These are phyloP conservation scores for Apiotrichum akiyoshidainum DNA, from an alignment of 1,284 basidiomycete species.

Conservation along the genomic window DNA sequence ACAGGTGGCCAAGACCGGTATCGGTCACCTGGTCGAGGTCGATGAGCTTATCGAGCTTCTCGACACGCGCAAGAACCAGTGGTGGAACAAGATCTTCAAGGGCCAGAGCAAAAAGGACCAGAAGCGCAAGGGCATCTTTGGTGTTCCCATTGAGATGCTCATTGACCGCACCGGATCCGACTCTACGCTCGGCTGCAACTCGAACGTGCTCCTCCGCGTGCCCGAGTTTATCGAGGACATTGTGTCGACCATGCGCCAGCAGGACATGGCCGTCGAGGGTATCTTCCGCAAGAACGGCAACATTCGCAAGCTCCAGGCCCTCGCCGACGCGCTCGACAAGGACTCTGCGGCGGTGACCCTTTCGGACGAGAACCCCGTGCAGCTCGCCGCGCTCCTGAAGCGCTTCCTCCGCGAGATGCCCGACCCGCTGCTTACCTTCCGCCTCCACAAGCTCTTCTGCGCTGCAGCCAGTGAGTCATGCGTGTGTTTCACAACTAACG, in stretches of 20 bases:
- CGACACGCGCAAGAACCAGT: slow-evolving; percentile 87
- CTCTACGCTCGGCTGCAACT: slow-evolving; percentile 76
- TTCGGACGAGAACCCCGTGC: slow-evolving; percentile 92
- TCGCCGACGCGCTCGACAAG: slow-evolving; percentile 88
- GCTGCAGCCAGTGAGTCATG: slow-evolving; percentile 72
- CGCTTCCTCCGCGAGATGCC: slow-evolving; percentile 95
- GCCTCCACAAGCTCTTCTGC: slow-evolving; percentile 83
- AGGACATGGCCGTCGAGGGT: slow-evolving; percentile 99
- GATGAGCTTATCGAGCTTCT: slow-evolving; percentile 93
- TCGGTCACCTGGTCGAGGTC: slow-evolving; percentile 78
- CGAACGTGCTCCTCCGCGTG: slow-evolving; percentile 78
- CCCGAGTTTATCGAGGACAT: slow-evolving; percentile 98
- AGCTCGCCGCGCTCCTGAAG: slow-evolving; percentile 93
- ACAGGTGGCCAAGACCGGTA: slow-evolving; percentile 63
- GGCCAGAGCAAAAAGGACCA: slow-evolving; percentile 75
- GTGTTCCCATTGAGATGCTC: slow-evolving; percentile 85
- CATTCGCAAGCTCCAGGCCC: slow-evolving; percentile 84
- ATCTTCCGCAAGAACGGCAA: slow-evolving; percentile 99
- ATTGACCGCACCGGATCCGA: slow-evolving; percentile 95
- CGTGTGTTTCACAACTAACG: neutral
- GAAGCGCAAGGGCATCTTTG: slow-evolving; percentile 91
- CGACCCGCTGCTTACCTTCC: slow-evolving; percentile 92
- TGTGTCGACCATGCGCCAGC: slow-evolving; percentile 96
- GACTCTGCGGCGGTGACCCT: slow-evolving; percentile 87
- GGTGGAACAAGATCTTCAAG: slow-evolving; percentile 97